Base-by-base conservation (phyloP, 176 grass and related monocot species). In the Zea luxurians region DNA sequence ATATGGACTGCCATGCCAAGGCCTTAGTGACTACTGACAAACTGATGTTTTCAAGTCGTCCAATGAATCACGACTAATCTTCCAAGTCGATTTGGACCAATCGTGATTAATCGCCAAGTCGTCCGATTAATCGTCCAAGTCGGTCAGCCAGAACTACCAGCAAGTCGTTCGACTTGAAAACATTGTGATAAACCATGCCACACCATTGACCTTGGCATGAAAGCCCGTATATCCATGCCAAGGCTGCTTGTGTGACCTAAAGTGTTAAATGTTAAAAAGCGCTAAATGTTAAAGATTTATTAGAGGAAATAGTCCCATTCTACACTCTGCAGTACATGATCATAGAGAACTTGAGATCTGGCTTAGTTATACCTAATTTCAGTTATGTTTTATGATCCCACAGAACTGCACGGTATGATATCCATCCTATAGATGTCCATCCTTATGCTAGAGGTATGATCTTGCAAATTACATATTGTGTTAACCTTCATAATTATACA, bases 371-470 rank as follows among this genome's bases (percentile, higher is more conserved):
- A 78, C 42, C 61, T 79, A 61, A 88, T 88, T 15, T 83, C 2
- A 17, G 8, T 50, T 58, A 69, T 84, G 16, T 70, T 79, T 62
- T 70, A 65, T 89, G 62, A 54, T 78, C 68, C 71, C 48, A 64
- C 77, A 93, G 90, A 82, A 18, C 5, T 82, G 41, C 17, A 71
- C 54, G 64, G 13, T 76, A 89, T 10, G 60, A 53, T 78, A 67
- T 42, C 37, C 78, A 79, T 74, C 71, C 59, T 15, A 73, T 13
- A 58, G 71, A 73, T 37, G 63, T 34, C 76, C 75, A 62, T 86
- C 66, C 81, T 71, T 87, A 82, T 64, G 34, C 78, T 57, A 83
- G 81, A 93, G 90, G 90, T 93, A 93, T 35, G 64, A 45, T 89
- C 64, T 77, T 78, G 60, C 52, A 60, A 47, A 48, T 66, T 70